A percentile compares a stretch with the other conserved stretches of the same genome.
Conservation (phyloP, 1,284 basidiomycete species). For the Boletus hoseneyae region DNA sequence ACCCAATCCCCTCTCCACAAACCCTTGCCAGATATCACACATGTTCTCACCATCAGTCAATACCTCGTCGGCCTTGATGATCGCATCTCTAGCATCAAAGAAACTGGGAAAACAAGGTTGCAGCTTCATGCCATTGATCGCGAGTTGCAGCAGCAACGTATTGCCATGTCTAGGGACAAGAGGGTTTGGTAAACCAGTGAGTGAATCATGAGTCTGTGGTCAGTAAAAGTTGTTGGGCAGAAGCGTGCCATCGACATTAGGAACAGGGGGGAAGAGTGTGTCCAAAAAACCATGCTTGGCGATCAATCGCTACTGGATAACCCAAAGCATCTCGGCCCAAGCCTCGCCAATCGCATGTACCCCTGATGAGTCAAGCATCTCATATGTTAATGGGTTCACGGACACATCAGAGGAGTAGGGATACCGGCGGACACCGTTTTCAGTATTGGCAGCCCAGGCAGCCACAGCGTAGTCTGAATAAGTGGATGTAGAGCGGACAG, state of each 20-base stretch:
- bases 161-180: slow-evolving; percentile 91
- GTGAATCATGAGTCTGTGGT: slow-evolving; percentile 31
- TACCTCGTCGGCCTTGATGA: slow-evolving; percentile 86
- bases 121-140: slow-evolving; percentile 91
- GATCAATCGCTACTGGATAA: slow-evolving; percentile 74
- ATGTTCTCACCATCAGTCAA: slow-evolving; percentile 91
- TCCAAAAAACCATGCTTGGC: slow-evolving; percentile 78
- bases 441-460: slow-evolving; percentile 85
- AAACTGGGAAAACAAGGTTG: slow-evolving; percentile 90
- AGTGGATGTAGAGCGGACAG: slow-evolving; percentile 69
- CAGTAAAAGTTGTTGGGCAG: slow-evolving; percentile 75
- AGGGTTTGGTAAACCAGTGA: slow-evolving; percentile 48
- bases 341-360: slow-evolving; percentile 94
- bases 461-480: slow-evolving; percentile 89
- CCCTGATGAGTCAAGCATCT: slow-evolving; percentile 91
- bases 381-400: slow-evolving; percentile 89
- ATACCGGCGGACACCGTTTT: slow-evolving; percentile 83
- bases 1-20: slow-evolving; percentile 81
- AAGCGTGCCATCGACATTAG: slow-evolving; percentile 55
- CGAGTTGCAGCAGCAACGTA: slow-evolving; percentile 82
- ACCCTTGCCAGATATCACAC: slow-evolving; percentile 88
- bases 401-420: slow-evolving; percentile 77
- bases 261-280: slow-evolving; percentile 77
- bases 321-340: slow-evolving; percentile 94
- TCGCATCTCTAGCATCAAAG: slow-evolving; percentile 90